Evolutionary conservation across 2,329 filamentous ascomycete genomes (phyloP).

Genomic region (Calonectria hongkongensis): DNA sequence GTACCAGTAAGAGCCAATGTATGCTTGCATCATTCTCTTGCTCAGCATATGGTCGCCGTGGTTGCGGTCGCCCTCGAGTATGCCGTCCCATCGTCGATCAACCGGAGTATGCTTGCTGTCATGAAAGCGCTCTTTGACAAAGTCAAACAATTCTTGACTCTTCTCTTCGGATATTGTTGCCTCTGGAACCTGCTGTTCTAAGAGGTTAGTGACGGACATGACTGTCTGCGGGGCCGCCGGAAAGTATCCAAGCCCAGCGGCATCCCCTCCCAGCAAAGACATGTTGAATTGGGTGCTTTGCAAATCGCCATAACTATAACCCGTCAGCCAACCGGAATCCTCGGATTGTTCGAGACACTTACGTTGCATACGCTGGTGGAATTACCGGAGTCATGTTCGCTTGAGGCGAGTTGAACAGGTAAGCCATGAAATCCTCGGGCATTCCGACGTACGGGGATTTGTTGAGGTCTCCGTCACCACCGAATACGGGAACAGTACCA

Average conservation of each 20-base stretch:
- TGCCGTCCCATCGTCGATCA: conserved; percentile 83
- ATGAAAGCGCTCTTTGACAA: conserved; percentile 88
- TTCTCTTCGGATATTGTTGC: conserved; percentile 91
- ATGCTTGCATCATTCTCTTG: conserved; percentile 95
- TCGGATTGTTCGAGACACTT: conserved; percentile 53
- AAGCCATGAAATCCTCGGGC: conserved; percentile 90
- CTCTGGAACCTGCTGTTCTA: conserved; percentile 87
- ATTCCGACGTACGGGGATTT: conserved; percentile 90
- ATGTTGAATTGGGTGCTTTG: conserved; percentile 64
- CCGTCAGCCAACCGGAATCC: conserved; percentile 49
- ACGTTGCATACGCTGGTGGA: conserved; percentile 67
- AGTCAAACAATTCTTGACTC: conserved; percentile 86
- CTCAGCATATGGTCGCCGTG: conserved; percentile 82
- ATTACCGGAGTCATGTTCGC: conserved; percentile 67
- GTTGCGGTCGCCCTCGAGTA: conserved; percentile 86
- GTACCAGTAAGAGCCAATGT: conserved; percentile 94
- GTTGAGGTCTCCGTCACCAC: conserved; percentile 84
- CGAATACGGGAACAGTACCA: conserved; percentile 90
- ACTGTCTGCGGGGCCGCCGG: conserved; percentile 82
- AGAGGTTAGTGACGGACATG: conserved; percentile 91
- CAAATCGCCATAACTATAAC: conserved; percentile 70
- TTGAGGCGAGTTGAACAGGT: conserved; percentile 79
- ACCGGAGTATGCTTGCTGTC: conserved; percentile 85
- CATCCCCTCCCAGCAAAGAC: conserved; percentile 70
- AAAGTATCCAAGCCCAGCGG: conserved; percentile 72